These are phyloP conservation scores for Metschnikowia anglica DNA, from an alignment of 805 yeast genomes.

Conservation along the genomic window DNA sequence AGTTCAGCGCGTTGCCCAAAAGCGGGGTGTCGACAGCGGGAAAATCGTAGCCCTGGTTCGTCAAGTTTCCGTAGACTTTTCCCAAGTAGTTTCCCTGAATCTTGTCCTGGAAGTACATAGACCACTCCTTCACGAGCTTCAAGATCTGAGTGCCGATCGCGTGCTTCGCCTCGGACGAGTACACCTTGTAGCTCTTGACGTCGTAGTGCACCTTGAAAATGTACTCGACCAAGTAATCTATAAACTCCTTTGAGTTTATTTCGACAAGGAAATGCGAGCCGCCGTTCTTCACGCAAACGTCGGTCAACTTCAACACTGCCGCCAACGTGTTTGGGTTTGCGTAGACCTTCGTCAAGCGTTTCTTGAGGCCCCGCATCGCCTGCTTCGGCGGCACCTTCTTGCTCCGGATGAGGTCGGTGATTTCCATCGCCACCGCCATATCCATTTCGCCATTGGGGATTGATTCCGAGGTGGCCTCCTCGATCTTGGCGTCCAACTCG, in stretches of 20 bases:
- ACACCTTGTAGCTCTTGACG: conserved; percentile 23
- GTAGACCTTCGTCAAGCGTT: conserved; percentile 56
- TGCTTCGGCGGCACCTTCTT: conserved; percentile 76
- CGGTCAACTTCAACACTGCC: conserved; percentile 73
- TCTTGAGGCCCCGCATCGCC: conserved; percentile 82
- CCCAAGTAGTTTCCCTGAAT: conserved; percentile 64
- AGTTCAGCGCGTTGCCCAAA: conserved; percentile 38
- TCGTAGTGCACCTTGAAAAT: conserved; percentile 42
- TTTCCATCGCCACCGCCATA: conserved; percentile 67
- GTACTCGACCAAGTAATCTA: conserved; percentile 67
- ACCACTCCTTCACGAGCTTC: conserved; percentile 73
- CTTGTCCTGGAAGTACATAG: conserved; percentile 66
- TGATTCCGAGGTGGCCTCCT: conserved; percentile 81
- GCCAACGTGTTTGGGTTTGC: conserved; percentile 79
- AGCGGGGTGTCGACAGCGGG: conserved; percentile 44
- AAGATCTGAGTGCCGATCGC: conserved; percentile 59
- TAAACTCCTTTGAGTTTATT: conserved; percentile 78
- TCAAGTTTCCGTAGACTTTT: conserved; percentile 57
- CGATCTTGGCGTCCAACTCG: conserved; percentile 61
- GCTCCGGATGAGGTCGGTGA: conserved; percentile 82
- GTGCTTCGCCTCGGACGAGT: conserved; percentile 26
- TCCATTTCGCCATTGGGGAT: conserved; percentile 91
- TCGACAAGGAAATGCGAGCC: conserved; percentile 83
- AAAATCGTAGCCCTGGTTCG: conserved; percentile 62
- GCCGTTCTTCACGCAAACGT: conserved; percentile 88